A percentile compares a stretch with the other conserved stretches of the same genome.
Evolutionary conservation across 2,329 filamentous ascomycete species (phyloP).

Genomic region (Xylogone sp.): DNA sequence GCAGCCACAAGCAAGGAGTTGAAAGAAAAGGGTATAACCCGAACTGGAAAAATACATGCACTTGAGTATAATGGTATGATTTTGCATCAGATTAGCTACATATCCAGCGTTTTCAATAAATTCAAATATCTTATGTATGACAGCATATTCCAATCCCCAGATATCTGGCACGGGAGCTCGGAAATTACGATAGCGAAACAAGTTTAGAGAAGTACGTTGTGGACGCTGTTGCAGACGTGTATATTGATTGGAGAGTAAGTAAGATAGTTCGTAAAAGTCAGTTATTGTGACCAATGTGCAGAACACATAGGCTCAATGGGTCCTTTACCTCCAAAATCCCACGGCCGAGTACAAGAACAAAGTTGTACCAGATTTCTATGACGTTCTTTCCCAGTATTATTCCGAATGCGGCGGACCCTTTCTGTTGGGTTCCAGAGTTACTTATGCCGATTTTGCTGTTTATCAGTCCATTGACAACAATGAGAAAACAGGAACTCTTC

Average conservation of each 20-base stretch:
- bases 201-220: conserved; percentile 33
- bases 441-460: conserved; percentile 35
- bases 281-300: background rate
- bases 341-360: conserved; percentile 30
- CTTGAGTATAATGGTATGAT: conserved; percentile 32
- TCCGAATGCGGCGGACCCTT: conserved; percentile 28
- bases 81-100: conserved; percentile 22
- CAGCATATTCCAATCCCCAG: conserved; percentile 31
- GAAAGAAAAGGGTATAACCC: conserved; percentile 20
- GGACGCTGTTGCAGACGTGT: conserved; percentile 34
- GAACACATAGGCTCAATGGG: conserved; percentile 19
- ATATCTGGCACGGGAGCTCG: conserved; percentile 32
- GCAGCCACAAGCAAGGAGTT: conserved; percentile 22
- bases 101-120: too few relatives aligned
- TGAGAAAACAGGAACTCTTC: conserved; percentile 26
- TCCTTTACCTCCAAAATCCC: conserved; percentile 20
- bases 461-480: conserved; percentile 37
- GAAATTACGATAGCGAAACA: conserved; percentile 32
- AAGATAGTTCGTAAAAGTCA: too few relatives aligned
- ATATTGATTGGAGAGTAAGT: conserved; percentile 37
- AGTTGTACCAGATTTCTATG: conserved; percentile 26
- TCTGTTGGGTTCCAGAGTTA: conserved; percentile 32
- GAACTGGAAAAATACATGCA: conserved; percentile 31
- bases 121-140: too few relatives aligned
- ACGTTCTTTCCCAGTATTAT: conserved; percentile 27